These are phyloP conservation scores for Kregervanrija pseudodelftensis DNA, from an alignment of 805 yeast species.

Conservation along the genomic window DNA sequence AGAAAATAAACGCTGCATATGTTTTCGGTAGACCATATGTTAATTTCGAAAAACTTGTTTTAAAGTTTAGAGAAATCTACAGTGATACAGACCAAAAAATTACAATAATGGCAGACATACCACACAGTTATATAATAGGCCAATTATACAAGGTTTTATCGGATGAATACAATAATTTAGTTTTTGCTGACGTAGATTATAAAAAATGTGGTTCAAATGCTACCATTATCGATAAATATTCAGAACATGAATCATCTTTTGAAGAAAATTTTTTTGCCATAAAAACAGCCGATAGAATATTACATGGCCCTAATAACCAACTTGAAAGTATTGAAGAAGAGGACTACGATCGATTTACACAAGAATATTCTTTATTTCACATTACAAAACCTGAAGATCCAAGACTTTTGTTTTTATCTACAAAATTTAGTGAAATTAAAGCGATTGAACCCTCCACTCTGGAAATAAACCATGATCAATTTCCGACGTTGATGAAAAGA, in stretches of 20 bases:
- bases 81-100: conserved; percentile 36
- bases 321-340: conserved; percentile 17
- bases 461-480: conserved; percentile 47
- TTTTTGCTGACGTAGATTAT: conserved; percentile 35
- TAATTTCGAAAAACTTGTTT: conserved; percentile 33
- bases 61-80: conserved; percentile 36
- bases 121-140: conserved; percentile 43
- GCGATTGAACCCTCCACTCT: conserved; percentile 38
- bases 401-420: conserved; percentile 63
- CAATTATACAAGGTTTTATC: conserved; percentile 31
- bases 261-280: conserved; percentile 3
- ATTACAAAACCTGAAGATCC: conserved; percentile 73
- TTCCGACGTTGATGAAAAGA: conserved; percentile 74
- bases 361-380: conserved; percentile 58
- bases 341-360: conserved; percentile 26
- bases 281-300: conserved; percentile 26
- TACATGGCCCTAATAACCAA: conserved; percentile 21
- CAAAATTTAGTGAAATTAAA: conserved; percentile 53
- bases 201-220: conserved; percentile 15
- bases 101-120: conserved; percentile 69
- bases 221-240: conserved; percentile 19
- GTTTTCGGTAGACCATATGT: conserved; percentile 67
- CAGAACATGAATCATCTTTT: background rate
- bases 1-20: conserved; percentile 66
- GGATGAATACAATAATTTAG: conserved; percentile 26